Evolutionary conservation across 2,329 filamentous ascomycete genomes (phyloP), one percentile per base, ranked within the genome.

Genomic region (Chaetomiaceae sp.): DNA sequence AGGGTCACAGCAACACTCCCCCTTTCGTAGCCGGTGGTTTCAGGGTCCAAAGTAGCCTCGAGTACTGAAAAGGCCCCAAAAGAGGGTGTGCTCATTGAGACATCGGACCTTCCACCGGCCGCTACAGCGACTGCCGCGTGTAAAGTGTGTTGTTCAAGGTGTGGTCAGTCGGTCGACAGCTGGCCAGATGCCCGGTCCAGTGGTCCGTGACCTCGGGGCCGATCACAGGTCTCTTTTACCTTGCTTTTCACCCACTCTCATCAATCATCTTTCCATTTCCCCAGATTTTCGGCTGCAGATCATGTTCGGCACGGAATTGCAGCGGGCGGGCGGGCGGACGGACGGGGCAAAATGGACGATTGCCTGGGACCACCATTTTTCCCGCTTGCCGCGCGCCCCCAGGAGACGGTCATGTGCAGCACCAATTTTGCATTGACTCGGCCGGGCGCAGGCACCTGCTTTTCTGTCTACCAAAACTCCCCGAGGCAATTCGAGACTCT

Each of bases 61-160:
- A n/a, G n/a, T n/a, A n/a, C n/a, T n/a, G n/a, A 20, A 25, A 44
- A 34, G 16, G 20, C 20, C 10, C 11, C 27, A 8, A 50, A 30
- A 29, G 58, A 46, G 44, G 48, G 53, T 58, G 58, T 59, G 53
- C 32, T 50, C 50, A 18, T 29, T 58, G 55, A 59, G 58, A 59
- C 58, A 54, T 48, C 20, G 33, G 42, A 38, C 51, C 55, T 48
- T 48, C 32, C 30, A 20, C 20, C 34, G 48, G 18, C 48, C 53
- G 46, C 58, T 45, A 44, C 42, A 56, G 51, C 33, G 44, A 48
- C 48, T 59, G 58, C 58, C 58, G 58, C 58, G 55, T 59, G 53
- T 58, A 51, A 46, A 18, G 37, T 44, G 40, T 27, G 50, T 27
- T 48, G 29, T 40, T 5, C 29, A 34, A 23, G 21, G 42, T 23